Percentiles rank a stretch among this genome's conserved stretches.
Conservation (phyloP, 2,329 filamentous ascomycete species). For the Trichoderma oligosporum region DNA sequence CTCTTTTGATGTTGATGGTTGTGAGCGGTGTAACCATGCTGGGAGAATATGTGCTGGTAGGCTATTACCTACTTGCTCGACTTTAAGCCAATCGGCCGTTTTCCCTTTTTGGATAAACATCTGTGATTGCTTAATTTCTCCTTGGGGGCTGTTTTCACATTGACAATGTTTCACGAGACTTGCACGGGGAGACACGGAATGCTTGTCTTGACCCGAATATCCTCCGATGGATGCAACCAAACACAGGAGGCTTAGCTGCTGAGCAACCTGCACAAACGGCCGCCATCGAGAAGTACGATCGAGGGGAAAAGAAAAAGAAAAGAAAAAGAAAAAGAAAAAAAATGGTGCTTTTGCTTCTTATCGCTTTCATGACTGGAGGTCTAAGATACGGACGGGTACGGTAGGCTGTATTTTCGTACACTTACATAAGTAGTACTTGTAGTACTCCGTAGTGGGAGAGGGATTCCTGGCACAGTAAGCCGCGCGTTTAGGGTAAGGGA, state of each 20-base stretch:
- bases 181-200: constrained; percentile 1
- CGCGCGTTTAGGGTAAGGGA: neutral
- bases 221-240: constrained; percentile 3
- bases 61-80: no score
- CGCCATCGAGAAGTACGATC: neutral
- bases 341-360: neutral
- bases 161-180: neutral
- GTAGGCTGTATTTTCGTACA: neutral
- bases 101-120: no score
- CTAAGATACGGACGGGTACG: neutral
- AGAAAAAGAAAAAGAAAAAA: neutral
- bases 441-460: neutral
- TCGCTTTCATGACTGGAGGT: neutral
- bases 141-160: neutral
- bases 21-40: neutral
- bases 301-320: neutral
- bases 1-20: neutral
- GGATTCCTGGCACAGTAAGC: neutral
- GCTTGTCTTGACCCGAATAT: neutral
- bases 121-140: neutral
- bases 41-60: no score
- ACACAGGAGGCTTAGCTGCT: constrained; percentile 1
- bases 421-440: no score
- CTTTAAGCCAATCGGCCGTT: no score
- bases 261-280: neutral